Percentiles rank a stretch among this genome's conserved stretches.
phyloP scores from a whole-genome alignment of 2,329 filamentous ascomycete species.

The Fusarium xyrophilum region DNA sequence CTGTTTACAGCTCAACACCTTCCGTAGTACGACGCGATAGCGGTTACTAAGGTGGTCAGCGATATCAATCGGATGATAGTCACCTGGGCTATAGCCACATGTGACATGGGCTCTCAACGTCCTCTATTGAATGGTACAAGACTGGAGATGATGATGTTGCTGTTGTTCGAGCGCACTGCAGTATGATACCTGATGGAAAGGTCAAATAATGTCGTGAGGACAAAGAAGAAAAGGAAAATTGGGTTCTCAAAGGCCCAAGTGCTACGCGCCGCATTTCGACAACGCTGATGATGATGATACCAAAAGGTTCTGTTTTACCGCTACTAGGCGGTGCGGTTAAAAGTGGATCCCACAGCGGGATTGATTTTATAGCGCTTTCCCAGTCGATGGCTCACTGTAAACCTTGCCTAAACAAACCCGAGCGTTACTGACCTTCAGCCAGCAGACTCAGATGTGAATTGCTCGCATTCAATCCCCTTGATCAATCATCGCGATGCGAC shows the following conservation, averaged over 20 bases:
- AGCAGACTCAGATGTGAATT: no score
- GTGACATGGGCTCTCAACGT: background rate
- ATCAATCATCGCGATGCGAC: background rate
- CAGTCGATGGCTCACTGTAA: background rate
- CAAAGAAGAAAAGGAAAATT: background rate
- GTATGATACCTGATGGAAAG: no score
- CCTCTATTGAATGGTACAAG: background rate
- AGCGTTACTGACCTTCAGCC: background rate
- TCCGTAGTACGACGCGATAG: constrained; percentile 36
- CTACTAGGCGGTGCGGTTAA: background rate
- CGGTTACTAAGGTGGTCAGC: constrained; percentile 37
- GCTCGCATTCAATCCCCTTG: background rate
- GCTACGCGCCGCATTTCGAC: background rate
- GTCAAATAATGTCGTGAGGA: no score
- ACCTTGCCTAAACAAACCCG: background rate
- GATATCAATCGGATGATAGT: constrained; percentile 50
- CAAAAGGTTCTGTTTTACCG: no score
- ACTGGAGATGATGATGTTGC: background rate
- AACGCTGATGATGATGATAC: background rate
- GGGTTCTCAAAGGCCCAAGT: background rate
- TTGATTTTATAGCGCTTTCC: background rate
- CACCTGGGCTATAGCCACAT: constrained; percentile 43
- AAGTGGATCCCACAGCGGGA: background rate
- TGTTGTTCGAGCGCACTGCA: background rate
- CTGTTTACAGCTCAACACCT: no score